A percentile compares a stretch with the other conserved stretches of the same genome.
Conservation (phyloP, 2,329 filamentous ascomycete genomes). For the Fusarium sp. region DNA sequence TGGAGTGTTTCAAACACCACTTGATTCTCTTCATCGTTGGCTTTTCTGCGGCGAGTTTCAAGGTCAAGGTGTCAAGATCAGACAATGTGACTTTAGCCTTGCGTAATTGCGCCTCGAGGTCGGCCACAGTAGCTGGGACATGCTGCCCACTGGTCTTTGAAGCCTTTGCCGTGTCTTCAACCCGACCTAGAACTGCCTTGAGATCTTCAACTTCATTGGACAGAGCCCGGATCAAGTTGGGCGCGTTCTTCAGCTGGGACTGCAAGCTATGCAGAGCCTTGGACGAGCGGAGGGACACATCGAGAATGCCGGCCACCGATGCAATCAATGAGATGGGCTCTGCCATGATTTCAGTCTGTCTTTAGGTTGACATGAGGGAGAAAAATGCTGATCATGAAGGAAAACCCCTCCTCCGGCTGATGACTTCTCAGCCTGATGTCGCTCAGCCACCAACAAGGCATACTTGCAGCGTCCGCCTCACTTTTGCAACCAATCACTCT, state of each 20-base stretch:
- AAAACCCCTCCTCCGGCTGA: neutral
- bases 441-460: neutral
- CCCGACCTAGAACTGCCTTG: neutral
- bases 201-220: constrained; percentile 1
- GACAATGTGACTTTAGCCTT: neutral
- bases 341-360: neutral
- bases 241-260: constrained; percentile 4
- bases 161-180: neutral
- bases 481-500: neutral
- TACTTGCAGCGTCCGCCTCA: neutral
- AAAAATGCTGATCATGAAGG: neutral
- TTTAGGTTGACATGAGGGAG: neutral
- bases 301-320: neutral
- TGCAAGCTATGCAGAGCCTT: neutral
- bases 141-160: neutral
- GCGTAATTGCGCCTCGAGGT: neutral
- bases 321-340: neutral
- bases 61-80: neutral
- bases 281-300: neutral
- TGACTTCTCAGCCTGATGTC: neutral
- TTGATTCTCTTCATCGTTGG: neutral
- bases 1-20: neutral
- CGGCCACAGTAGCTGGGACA: neutral
- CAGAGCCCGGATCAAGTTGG: neutral
- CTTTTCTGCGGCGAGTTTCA: neutral